Base-by-base conservation (phyloP, 139 green algal species). In the Limnomonas spitsbergensis region DNA sequence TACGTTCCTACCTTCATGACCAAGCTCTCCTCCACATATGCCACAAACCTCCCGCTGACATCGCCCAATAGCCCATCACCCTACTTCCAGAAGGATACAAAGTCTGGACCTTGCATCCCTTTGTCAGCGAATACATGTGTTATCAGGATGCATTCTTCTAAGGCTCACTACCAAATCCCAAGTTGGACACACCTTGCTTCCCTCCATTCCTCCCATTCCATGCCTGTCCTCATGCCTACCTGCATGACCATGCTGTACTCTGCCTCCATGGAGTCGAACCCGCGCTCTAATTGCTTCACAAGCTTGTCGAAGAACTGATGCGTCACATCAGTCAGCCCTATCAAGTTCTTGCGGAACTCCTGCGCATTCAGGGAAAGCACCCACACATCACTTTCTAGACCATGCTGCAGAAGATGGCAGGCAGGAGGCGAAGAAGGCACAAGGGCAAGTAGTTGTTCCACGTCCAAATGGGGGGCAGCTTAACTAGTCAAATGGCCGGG, bases 271-370 rank as follows among this genome's bases (percentile, higher is more conserved):
- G 73, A 79, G 0, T 90, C 86, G 77, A 96, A 88, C 71, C 92
- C 93, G 47, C 85, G 84, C 85, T 95, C 93, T 71, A 96, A 90
- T 86, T 97, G 91, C 53, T 75, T 70, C 2, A 97, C 93, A 32
- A 98, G 89, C 86, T 97, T 97, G 67, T 93, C 88, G 82, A 98
- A 98, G 82, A 93, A 93, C 39, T 52, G 79, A 38, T 87, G 85
- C 7, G 94, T 96, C 35, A 97, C 93, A 40, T 95, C 92, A 0
- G 94, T 98, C 9, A 97, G 87, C 20, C 94, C 93, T 37, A 95
- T 96, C 39, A 97, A 82, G 53, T 89, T 88, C 76, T 93, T 93
- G 61, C 93, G 83, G 83, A 95, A 94, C 37, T 88, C 81, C 71
- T 86, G 56, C 40, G 69, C 14, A 72, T 31, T 38, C 66, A 72